Evolutionary conservation across 305 asterid genomes (phyloP).

Genomic region (Plantago coronopus): DNA sequence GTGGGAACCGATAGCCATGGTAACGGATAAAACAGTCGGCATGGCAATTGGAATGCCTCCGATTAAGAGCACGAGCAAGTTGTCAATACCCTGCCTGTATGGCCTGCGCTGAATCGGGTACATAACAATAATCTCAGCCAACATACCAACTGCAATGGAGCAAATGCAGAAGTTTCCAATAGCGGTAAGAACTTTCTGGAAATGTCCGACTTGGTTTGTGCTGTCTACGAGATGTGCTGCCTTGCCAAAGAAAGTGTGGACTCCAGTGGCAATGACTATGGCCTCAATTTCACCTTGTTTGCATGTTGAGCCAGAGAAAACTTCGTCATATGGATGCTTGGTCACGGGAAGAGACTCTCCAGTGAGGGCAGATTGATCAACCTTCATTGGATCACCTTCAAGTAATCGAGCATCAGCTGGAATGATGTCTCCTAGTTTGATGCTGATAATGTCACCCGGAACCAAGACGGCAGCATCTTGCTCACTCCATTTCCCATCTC

Average conservation of each 20-base stretch:
- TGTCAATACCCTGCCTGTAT: constrained; percentile 50
- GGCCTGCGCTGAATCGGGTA: constrained; percentile 49
- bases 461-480: constrained; percentile 52
- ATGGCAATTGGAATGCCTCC: constrained; percentile 44
- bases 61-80: constrained; percentile 48
- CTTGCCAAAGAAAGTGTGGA: constrained; percentile 61
- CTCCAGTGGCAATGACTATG: constrained; percentile 53
- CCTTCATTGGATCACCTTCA: constrained; percentile 49
- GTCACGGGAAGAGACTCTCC: constrained; percentile 58
- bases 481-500: constrained; percentile 56
- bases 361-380: constrained; percentile 49
- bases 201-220: constrained; percentile 56
- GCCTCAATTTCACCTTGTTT: constrained; percentile 63
- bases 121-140: constrained; percentile 55
- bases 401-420: constrained; percentile 61
- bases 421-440: constrained; percentile 49
- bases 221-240: constrained; percentile 63
- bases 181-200: constrained; percentile 56
- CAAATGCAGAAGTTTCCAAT: constrained; percentile 63
- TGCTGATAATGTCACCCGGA: constrained; percentile 56
- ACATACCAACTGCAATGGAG: constrained; percentile 54
- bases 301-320: constrained; percentile 57
- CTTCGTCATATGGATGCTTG: constrained; percentile 44
- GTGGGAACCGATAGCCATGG: constrained; percentile 67
- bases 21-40: constrained; percentile 12